A percentile compares a stretch with the other conserved stretches of the same genome.
Evolutionary conservation across 2,329 filamentous ascomycete genomes (phyloP).

Genomic region (Elsinoe batatas): DNA sequence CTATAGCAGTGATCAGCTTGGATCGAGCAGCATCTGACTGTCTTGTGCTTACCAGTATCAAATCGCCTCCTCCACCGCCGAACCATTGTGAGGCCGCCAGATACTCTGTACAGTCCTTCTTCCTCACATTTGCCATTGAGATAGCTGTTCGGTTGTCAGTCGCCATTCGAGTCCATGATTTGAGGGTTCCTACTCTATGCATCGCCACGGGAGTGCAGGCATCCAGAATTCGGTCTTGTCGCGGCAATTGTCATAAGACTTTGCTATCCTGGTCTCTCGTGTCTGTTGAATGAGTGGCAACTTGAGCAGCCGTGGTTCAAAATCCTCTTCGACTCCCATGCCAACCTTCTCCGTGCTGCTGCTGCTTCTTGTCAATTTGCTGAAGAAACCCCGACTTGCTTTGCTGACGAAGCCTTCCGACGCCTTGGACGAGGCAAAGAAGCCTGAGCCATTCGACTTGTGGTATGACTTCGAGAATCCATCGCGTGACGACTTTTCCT

Average conservation of each 20-base stretch:
- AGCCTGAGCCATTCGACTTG: slow-evolving; percentile 9
- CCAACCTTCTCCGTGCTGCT: slow-evolving; percentile 55
- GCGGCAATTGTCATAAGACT: slow-evolving; percentile 72
- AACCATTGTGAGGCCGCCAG: slow-evolving; percentile 80
- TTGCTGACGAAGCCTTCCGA: slow-evolving; percentile 67
- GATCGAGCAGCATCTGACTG: slow-evolving; percentile 12
- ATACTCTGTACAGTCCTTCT: slow-evolving; percentile 85
- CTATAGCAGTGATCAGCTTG: slow-evolving; percentile 34
- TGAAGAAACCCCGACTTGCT: slow-evolving; percentile 66
- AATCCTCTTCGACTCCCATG: slow-evolving; percentile 61
- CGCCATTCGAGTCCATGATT: slow-evolving; percentile 12
- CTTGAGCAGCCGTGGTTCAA: slow-evolving; percentile 76
- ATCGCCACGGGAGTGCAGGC: slow-evolving; percentile 89
- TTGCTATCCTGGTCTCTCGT: slow-evolving; percentile 81
- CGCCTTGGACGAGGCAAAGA: slow-evolving; percentile 17
- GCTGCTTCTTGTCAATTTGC: slow-evolving; percentile 61
- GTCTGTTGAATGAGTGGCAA: slow-evolving; percentile 80
- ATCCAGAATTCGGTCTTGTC: slow-evolving; percentile 99
- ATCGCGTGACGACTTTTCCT: slow-evolving; percentile 3
- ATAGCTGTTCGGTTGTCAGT: slow-evolving; percentile 44
- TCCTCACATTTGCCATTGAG: slow-evolving; percentile 92
- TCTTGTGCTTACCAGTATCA: slow-evolving; percentile 55
- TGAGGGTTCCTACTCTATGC: slow-evolving; percentile 59
- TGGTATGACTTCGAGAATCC: slow-evolving; percentile 9
- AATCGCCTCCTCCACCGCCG: slow-evolving; percentile 91